These are phyloP conservation scores for Phytopythium aichiense DNA, from an alignment of 352 stramenopile genomes.

Conservation along the genomic window DNA sequence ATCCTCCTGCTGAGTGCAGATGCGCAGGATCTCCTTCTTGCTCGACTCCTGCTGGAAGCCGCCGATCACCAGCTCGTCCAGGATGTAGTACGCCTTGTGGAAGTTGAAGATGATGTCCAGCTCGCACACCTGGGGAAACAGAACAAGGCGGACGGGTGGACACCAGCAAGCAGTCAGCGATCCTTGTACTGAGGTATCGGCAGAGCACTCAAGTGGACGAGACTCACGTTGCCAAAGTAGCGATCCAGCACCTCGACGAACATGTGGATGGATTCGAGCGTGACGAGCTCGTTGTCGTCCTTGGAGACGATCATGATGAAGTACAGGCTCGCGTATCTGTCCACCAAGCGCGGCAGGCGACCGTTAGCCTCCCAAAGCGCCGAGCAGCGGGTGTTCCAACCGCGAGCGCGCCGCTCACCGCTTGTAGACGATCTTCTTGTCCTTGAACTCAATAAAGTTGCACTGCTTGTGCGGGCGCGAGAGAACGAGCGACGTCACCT, in stretches of 20 bases:
- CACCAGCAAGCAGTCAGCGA: no score
- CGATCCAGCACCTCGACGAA: constrained; percentile 98
- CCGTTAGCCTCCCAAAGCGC: no score
- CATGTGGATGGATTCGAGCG: constrained; percentile 97
- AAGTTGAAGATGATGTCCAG: constrained; percentile 99
- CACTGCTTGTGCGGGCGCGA: constrained; percentile 79
- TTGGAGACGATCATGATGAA: constrained; percentile 96
- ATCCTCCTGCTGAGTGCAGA: constrained; percentile 88
- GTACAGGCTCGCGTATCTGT: constrained; percentile 95
- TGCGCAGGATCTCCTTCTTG: constrained; percentile 90
- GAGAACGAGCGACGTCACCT: constrained; percentile 88
- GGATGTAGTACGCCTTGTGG: constrained; percentile 99
- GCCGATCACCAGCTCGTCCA: constrained; percentile 99
- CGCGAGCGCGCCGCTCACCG: constrained; percentile 34
- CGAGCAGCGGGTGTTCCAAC: background rate
- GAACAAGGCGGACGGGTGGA: no score
- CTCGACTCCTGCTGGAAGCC: constrained; percentile 96
- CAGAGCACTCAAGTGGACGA: no score
- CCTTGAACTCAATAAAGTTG: constrained; percentile 97
- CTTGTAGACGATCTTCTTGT: constrained; percentile 98
- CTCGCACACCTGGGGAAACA: constrained; percentile 66
- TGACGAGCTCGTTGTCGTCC: constrained; percentile 97
- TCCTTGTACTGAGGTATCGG: no score
- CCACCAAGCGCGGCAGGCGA: background rate
- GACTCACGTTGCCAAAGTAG: constrained; percentile 93